These are phyloP conservation scores for Globisporangium rhizosaccharum DNA, from an alignment of 352 stramenopile genomes.

Conservation along the genomic window DNA sequence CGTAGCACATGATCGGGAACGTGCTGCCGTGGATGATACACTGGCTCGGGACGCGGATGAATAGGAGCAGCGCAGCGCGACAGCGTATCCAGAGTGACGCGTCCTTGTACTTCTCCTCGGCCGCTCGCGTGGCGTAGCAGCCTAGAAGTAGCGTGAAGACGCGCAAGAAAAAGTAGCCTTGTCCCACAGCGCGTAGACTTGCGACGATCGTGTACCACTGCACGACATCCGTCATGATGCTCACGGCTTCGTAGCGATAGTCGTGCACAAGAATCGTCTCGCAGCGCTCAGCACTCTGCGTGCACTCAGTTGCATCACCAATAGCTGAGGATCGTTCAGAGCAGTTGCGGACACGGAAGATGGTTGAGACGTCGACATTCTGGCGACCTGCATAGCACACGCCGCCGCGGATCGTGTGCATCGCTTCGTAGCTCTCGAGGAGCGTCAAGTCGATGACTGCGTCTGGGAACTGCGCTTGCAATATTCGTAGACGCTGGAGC, in stretches of 20 bases:
- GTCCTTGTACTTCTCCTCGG: conserved; percentile 1
- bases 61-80: conserved; percentile 15
- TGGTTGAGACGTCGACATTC: conserved; percentile 4
- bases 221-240: conserved; percentile 19
- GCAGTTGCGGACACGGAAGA: conserved; percentile 13
- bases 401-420: neutral
- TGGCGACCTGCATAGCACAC: neutral
- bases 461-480: neutral
- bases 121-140: conserved; percentile 12
- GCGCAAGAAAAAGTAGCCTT: conserved; percentile 12
- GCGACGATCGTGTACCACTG: conserved; percentile 26
- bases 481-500: neutral
- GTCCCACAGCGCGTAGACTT: conserved; percentile 9
- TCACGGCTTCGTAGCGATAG: conserved; percentile 31
- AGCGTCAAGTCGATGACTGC: conserved; percentile 6
- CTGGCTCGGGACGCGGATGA: conserved; percentile 40
- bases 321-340: neutral
- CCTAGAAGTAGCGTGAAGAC: conserved; percentile 3
- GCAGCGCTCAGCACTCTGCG: conserved; percentile 9
- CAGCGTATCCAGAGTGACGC: neutral
- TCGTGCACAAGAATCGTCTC: conserved; percentile 37
- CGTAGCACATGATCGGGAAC: conserved; percentile 40
- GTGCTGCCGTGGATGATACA: conserved; percentile 42
- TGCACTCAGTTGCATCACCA: no score
- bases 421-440: conserved; percentile 7